Conservation (phyloP, 257 asterid genomes). For the Capsicum rhomboideum region DNA sequence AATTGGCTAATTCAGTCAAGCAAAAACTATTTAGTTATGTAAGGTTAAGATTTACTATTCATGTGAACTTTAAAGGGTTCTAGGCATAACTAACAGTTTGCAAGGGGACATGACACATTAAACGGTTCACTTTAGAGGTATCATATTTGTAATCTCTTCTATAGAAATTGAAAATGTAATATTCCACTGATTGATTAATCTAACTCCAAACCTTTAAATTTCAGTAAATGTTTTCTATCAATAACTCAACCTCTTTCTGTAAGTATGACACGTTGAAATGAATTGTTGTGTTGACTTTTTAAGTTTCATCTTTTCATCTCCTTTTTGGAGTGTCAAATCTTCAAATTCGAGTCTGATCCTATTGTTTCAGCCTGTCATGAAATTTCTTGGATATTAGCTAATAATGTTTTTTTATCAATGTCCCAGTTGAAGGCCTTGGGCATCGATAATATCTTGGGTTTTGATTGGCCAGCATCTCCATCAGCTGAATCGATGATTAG, state of each 20-base stretch:
- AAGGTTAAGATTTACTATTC: not conserved
- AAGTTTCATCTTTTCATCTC: not conserved
- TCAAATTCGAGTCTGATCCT: not conserved
- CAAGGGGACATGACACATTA: not conserved
- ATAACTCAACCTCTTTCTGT: not conserved
- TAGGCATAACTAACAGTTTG: no score
- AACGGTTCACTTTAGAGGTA: not conserved
- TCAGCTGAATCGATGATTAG: conserved; percentile 92
- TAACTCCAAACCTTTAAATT: not conserved
- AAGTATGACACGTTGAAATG: not conserved
- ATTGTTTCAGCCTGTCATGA: not conserved
- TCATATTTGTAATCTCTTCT: not conserved
- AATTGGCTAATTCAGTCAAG: not conserved
- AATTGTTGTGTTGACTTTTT: not conserved
- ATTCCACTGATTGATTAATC: not conserved
- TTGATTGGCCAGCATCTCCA: conserved; percentile 96
- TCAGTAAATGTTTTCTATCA: not conserved
- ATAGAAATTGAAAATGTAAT: not conserved
- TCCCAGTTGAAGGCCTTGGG: conserved; percentile 87
- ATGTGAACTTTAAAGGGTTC: no score
- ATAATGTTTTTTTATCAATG: conserved; percentile 5
- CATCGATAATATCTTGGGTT: conserved; percentile 88
- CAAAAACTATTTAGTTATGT: not conserved
- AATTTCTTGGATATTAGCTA: not conserved
- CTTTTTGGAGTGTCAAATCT: not conserved